These are phyloP conservation scores for Gossypium lobatum DNA, from an alignment of 441 rosid species.

Conservation along the genomic window DNA sequence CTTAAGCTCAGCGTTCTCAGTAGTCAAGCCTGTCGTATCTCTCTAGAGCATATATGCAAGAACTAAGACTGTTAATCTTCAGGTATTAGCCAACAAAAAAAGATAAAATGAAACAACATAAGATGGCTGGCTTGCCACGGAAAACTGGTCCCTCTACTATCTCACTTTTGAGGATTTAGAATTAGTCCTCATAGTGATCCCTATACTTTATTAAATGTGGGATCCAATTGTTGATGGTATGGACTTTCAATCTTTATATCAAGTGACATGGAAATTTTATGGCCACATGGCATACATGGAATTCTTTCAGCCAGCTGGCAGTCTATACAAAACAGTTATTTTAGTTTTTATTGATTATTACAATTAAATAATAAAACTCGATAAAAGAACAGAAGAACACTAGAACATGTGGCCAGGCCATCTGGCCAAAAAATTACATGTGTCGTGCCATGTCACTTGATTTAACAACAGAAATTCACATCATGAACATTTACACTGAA, in stretches of 20 bases:
- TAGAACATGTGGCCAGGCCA: background rate
- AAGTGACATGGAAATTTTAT: background rate
- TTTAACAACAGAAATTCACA: background rate
- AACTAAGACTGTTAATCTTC: conserved; percentile 8
- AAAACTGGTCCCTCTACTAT: background rate
- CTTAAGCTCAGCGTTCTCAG: conserved; percentile 89
- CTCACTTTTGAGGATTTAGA: background rate
- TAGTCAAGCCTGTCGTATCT: conserved; percentile 66
- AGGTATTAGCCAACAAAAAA: background rate
- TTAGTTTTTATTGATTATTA: background rate
- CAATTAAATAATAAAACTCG: background rate
- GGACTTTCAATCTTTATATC: background rate
- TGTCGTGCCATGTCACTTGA: background rate
- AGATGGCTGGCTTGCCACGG: background rate
- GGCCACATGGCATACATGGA: background rate
- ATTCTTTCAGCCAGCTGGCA: background rate
- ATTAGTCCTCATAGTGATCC: background rate
- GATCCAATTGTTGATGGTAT: background rate
- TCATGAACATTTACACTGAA: background rate
- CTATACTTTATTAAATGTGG: background rate
- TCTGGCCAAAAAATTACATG: background rate
- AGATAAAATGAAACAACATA: background rate
- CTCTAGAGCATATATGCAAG: conserved; percentile 45
- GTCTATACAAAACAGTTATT: background rate
- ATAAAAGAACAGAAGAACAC: background rate